phyloP scores from a whole-genome alignment of 179 eudicot species.

The Actinidia arguta region DNA sequence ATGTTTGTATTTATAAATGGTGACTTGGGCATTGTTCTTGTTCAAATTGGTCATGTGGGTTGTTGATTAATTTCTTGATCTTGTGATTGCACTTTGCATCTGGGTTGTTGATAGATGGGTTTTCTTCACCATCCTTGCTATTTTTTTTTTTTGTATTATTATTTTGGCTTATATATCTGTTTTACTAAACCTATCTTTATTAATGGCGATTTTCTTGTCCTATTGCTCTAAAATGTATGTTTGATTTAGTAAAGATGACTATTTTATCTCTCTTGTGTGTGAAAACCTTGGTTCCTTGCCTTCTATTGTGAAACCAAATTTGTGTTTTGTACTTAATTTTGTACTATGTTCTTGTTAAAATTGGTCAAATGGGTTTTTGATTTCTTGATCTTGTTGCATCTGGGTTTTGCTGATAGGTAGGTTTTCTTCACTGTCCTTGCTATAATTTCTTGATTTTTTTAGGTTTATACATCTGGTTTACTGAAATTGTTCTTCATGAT shows the following conservation, averaged over 20 bases:
- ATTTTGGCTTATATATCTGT: slow-evolving; percentile 19
- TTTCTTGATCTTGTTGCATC: neutral
- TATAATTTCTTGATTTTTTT: neutral
- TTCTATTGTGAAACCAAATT: neutral
- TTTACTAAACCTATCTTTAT: neutral
- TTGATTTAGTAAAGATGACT: neutral
- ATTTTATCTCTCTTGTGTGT: neutral
- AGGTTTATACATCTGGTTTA: neutral
- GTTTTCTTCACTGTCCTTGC: neutral
- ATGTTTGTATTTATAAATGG: neutral
- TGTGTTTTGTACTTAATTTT: neutral
- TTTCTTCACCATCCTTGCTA: neutral
- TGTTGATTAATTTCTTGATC: neutral
- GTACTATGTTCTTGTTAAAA: no score
- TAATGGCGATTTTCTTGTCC: slow-evolving; percentile 22
- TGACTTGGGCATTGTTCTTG: no score
- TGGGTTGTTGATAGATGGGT: neutral
- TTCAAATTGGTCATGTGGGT: neutral
- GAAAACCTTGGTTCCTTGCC: neutral
- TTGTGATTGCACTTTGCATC: neutral
- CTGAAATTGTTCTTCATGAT: neutral
- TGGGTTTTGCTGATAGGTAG: neutral
- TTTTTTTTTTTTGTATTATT: no score
- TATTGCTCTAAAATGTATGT: neutral
- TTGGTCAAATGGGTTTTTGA: neutral